phyloP scores from a whole-genome alignment of 139 green algal genomes.

The Ulvella scutata region DNA sequence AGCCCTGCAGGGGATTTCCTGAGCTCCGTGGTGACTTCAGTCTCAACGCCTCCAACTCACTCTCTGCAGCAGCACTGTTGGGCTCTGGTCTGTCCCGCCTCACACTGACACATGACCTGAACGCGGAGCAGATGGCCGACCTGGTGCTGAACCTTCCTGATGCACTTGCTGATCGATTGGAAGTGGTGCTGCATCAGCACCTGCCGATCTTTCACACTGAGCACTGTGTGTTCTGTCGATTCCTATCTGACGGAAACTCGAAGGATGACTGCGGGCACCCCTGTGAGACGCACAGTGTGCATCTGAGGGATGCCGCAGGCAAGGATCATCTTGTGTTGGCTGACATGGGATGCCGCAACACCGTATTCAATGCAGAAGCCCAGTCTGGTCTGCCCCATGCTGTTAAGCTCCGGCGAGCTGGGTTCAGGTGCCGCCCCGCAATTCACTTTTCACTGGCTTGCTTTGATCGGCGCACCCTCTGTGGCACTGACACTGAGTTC shows the following conservation, averaged over 20 bases:
- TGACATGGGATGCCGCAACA: constrained; percentile 75
- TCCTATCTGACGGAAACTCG: constrained; percentile 52
- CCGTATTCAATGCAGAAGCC: constrained; percentile 65
- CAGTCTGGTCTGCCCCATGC: constrained; percentile 24
- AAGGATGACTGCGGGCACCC: constrained; percentile 70
- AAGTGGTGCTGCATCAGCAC: constrained; percentile 65
- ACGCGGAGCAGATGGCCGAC: constrained; percentile 39
- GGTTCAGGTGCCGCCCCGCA: neutral
- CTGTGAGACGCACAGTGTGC: constrained; percentile 55
- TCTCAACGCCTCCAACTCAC: constrained; percentile 63
- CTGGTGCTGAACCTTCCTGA: constrained; percentile 15
- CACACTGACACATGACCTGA: constrained; percentile 61
- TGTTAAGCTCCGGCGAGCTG: neutral
- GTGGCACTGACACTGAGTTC: neutral
- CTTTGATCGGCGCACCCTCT: neutral
- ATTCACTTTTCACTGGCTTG: neutral
- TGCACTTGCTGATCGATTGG: constrained; percentile 15
- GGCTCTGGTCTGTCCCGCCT: constrained; percentile 22
- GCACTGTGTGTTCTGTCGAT: constrained; percentile 72
- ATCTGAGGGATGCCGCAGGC: constrained; percentile 50
- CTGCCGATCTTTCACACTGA: constrained; percentile 82
- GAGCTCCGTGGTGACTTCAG: constrained; percentile 63
- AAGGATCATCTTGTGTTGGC: constrained; percentile 68
- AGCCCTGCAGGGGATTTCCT: constrained; percentile 12
- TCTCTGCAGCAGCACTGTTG: constrained; percentile 44